Conservation (phyloP, 2,329 filamentous ascomycete genomes). For the Claviceps sp. region DNA sequence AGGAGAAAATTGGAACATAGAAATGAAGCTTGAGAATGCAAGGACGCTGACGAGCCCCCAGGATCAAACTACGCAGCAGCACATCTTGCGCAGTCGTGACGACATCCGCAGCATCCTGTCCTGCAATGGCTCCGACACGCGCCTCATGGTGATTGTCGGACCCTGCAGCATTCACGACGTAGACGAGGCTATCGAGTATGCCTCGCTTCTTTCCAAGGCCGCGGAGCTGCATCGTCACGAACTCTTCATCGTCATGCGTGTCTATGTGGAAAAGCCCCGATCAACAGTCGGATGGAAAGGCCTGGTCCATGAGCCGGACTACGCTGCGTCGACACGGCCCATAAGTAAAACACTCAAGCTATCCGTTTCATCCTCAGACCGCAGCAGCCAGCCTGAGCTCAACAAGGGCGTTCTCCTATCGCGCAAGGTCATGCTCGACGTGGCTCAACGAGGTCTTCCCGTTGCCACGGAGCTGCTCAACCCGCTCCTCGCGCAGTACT, state of each 20-base stretch:
- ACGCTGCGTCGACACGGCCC: constrained; percentile 38
- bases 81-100: neutral
- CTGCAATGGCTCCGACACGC: constrained; percentile 17
- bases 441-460: constrained; percentile 87
- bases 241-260: constrained; percentile 90
- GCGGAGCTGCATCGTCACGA: constrained; percentile 84
- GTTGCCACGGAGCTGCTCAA: constrained; percentile 97
- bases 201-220: constrained; percentile 64
- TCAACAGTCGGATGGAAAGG: constrained; percentile 99
- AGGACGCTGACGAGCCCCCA: neutral
- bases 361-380: neutral
- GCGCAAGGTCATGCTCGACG: constrained; percentile 81
- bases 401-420: constrained; percentile 88
- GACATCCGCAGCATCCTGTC: neutral
- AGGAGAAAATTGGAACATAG: no score
- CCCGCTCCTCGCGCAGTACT: constrained; percentile 93
- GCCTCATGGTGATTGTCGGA: constrained; percentile 65
- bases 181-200: constrained; percentile 81
- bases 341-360: no score
- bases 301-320: constrained; percentile 95
- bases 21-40: neutral
- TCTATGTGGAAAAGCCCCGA: constrained; percentile 95
- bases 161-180: constrained; percentile 98
- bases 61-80: neutral
- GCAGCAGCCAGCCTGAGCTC: constrained; percentile 74